A percentile compares a stretch with the other conserved stretches of the same genome.
These are phyloP conservation scores for Lunasporangiospora selenospora DNA, from an alignment of 192 early-diverging fungal species.

Conservation along the genomic window DNA sequence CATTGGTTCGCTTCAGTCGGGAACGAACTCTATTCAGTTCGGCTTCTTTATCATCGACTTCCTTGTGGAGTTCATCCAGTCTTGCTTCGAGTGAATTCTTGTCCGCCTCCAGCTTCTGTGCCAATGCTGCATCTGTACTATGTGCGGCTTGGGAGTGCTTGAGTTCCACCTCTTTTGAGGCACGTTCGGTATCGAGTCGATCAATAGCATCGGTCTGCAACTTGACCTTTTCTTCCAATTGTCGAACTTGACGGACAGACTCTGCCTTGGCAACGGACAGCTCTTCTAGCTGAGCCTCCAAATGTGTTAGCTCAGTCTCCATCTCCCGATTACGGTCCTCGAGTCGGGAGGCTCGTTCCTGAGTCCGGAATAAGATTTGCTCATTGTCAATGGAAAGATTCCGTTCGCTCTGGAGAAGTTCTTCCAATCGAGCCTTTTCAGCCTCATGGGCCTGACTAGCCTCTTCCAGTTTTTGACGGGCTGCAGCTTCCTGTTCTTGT, in stretches of 20 bases:
- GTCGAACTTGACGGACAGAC: no score
- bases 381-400: constrained; percentile 76
- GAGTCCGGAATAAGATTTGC: constrained; percentile 78
- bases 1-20: no score
- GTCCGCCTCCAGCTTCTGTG: no score
- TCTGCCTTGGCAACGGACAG: constrained; percentile 50
- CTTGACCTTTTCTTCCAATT: no score
- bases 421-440: constrained; percentile 72
- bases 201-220: no score
- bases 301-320: constrained; percentile 58
- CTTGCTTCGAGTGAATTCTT: constrained; percentile 60
- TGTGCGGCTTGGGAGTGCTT: no score
- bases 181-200: no score
- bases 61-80: constrained; percentile 59
- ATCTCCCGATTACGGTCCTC: constrained; percentile 62
- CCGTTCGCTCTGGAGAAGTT: constrained; percentile 71
- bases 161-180: no score
- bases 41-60: constrained; percentile 69
- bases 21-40: no score
- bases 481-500: constrained; percentile 60
- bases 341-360: constrained; percentile 67
- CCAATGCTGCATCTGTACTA: no score
- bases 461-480: constrained; percentile 55
- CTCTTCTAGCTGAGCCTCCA: constrained; percentile 64
- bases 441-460: constrained; percentile 59